Conservation (phyloP, 2,329 filamentous ascomycete genomes). For the Erysiphe pulchra region DNA sequence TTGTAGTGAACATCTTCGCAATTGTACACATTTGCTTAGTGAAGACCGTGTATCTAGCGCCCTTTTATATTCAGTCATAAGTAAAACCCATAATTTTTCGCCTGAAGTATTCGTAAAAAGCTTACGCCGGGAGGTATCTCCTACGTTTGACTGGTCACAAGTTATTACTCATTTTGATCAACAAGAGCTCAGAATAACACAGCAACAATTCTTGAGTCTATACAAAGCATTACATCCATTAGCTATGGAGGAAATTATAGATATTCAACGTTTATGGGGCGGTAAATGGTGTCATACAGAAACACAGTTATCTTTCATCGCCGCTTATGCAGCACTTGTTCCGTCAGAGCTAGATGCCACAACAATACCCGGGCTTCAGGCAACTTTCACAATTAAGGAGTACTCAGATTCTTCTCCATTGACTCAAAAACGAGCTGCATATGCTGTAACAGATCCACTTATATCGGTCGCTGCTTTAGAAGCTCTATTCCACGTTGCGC, state of each 20-base stretch:
- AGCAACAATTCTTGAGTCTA: conserved; percentile 54
- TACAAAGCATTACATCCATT: conserved; percentile 57
- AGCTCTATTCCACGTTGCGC: conserved; percentile 37
- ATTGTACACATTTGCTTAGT: conserved; percentile 29
- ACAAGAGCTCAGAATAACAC: conserved; percentile 46
- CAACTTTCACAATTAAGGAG: conserved; percentile 44
- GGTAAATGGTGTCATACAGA: conserved; percentile 66
- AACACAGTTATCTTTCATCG: conserved; percentile 81
- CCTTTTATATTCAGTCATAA: conserved; percentile 39
- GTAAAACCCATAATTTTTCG: conserved; percentile 26
- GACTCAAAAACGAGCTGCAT: conserved; percentile 31
- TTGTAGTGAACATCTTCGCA: conserved; percentile 27
- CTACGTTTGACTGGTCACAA: conserved; percentile 41
- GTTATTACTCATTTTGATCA: conserved; percentile 64
- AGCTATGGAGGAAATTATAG: conserved; percentile 39
- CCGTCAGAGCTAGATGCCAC: conserved; percentile 58
- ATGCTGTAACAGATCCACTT: conserved; percentile 60
- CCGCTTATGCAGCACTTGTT: conserved; percentile 55
- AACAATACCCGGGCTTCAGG: conserved; percentile 57
- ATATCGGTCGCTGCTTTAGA: conserved; percentile 68
- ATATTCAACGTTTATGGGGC: conserved; percentile 78
- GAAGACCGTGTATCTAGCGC: conserved; percentile 66
- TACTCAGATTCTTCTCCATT: conserved; percentile 34
- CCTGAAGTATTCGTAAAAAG: conserved; percentile 31
- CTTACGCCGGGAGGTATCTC: conserved; percentile 32